Evolutionary conservation across 768 basidiomycete genomes (phyloP), one percentile per base, ranked within the genome.

Genomic region (Kwoniella europaea): DNA sequence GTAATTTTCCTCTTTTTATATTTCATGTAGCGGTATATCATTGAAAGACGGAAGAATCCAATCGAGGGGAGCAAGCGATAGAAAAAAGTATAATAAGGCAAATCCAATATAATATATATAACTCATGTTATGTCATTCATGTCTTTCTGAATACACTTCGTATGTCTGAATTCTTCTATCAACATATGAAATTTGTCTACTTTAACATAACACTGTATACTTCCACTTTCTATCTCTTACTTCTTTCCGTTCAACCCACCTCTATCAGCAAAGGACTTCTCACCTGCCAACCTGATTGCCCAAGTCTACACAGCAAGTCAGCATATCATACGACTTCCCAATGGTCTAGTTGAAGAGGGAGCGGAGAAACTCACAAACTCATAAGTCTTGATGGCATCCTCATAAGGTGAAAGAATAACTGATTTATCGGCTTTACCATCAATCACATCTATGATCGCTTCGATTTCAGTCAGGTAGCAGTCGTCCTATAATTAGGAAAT

Each of bases 301-400:
- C 74, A 75, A 22, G 74, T 75, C 74, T 75, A 50, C 3, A 10
- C 5, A 20, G 43, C 18, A 56, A 27, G 57, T 41, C 15, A 50
- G 18, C 20, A 60, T 4, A 35, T 35, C 18, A 35, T 35, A 4
- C 41, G 42, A 43, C 29, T 29, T 27, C 15, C 5, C 46, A 15
- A 16, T 50, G 46, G 46, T 24, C 22, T 13, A 50, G 2, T 18
- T 50, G 13, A 27, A 22, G 27, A 27, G 35, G 9, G 29, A 12
- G 43, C 46, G 41, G 10, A 41, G n/a, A 62, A 44, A 70, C 76
- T 72, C 43, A 76, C 76, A 57, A 77, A 63, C 50, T 73, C 72
- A 60, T 77, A 74, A n/a, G 73, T 63, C 66, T 74, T 61, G 15
- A 77, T 64, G 10, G 76, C 73, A 57, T 77, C 76, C 43, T 64